Base-by-base conservation (phyloP, 179 eudicot genomes). In the Silene vulgaris region DNA sequence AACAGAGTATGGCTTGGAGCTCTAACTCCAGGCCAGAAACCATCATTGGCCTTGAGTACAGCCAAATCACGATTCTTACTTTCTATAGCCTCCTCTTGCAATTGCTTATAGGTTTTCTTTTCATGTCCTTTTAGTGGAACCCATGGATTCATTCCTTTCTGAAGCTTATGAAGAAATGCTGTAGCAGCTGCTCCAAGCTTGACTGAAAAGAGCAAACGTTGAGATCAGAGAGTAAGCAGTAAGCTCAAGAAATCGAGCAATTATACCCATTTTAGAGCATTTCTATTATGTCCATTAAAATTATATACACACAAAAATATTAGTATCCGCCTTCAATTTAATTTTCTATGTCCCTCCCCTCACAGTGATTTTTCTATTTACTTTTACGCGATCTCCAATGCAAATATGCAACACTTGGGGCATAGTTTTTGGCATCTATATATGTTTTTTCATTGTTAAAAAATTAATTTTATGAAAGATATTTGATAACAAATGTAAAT, bases 161-260 rank as follows among this genome's bases (percentile, higher is more conserved):
- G 97, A 75, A 91, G 88, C 81, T 90, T 91, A 75, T 93, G 97
- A 67, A 93, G 78, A 78, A 83, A 82, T 77, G 96, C 93, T 35
- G 98, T 91, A 16, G 95, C 97, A 40, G 92, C 91, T 56, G 98
- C 98, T 80, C 96, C 98, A 21, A 91, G 75, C 85, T 89, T 86
- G 63, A 91, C 97, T 91, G 92, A 37, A 84, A 50, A 78, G 26
- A 60, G 75, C 77, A 69, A 12, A 69, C 28, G 43, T 3, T 76
- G 48, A 60, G 57, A 12, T 43, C 29, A 72, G 17, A 56, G 57
- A 60, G 71, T 69, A 62, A 69, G 71, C 52, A 65, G 62, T 37
- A 59, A 57, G 50, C 72, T 65, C 30, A 29, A 65, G 48, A 72
- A 71, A 43, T 40, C 30, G 57, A 72, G 52, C 52, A 40, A 14